These are phyloP conservation scores for Colletotrichum gigasporum DNA, from an alignment of 2,329 filamentous ascomycete genomes.

Conservation along the genomic window DNA sequence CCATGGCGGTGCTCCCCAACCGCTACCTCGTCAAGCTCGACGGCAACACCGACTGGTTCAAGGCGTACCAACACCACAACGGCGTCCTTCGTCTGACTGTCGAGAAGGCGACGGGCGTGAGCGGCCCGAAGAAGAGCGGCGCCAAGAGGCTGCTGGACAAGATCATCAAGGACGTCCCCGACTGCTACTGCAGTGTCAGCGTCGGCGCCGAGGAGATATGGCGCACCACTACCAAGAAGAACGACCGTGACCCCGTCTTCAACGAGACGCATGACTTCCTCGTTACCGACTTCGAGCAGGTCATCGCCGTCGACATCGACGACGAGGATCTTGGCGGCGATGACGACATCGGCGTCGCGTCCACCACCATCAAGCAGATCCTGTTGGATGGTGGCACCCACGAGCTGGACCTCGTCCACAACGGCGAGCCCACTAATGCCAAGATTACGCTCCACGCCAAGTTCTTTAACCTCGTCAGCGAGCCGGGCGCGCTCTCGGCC, in stretches of 20 bases:
- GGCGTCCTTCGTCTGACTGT: constrained; percentile 55
- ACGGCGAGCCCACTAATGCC: constrained; percentile 47
- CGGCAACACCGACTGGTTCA: constrained; percentile 56
- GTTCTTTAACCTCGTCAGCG: constrained; percentile 52
- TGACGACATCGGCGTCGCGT: constrained; percentile 54
- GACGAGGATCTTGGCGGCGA: constrained; percentile 53
- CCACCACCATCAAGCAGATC: constrained; percentile 51
- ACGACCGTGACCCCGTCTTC: constrained; percentile 53
- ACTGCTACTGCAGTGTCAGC: constrained; percentile 55
- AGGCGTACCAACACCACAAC: constrained; percentile 52
- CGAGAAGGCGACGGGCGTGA: constrained; percentile 48
- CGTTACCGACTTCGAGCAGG: constrained; percentile 54
- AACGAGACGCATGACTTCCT: constrained; percentile 59
- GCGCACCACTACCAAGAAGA: constrained; percentile 53
- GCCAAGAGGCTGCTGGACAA: constrained; percentile 51
- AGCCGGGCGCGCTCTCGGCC: constrained; percentile 43
- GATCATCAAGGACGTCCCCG: constrained; percentile 54
- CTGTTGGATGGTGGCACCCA: constrained; percentile 51
- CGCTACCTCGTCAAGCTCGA: constrained; percentile 59
- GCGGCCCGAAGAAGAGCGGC: constrained; percentile 41
- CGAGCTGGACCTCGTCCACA: constrained; percentile 48
- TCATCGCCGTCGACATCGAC: constrained; percentile 49
- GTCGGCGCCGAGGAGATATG: constrained; percentile 54
- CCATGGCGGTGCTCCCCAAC: constrained; percentile 58
- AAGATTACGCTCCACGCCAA: constrained; percentile 47